Percentiles rank a stretch among this genome's conserved stretches.
Conservation (phyloP, 1,284 basidiomycete species). For the Heterobasidion annosum region DNA sequence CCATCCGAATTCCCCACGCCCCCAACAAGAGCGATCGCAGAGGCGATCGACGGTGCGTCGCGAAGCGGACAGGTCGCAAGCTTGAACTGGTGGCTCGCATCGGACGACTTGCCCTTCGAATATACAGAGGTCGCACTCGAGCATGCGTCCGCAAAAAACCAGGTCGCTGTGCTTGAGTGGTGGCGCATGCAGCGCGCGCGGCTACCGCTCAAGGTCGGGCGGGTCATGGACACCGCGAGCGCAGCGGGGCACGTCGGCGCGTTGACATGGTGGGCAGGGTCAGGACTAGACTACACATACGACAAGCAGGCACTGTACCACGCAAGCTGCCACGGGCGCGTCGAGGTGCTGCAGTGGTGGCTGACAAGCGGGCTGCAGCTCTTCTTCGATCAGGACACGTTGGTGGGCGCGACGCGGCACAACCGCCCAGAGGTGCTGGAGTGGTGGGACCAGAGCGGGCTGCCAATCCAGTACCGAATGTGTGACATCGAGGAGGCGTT, state of each 20-base stretch:
- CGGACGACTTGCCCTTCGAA: constrained; percentile 41
- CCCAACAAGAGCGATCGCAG: constrained; percentile 38
- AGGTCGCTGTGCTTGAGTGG: constrained; percentile 68
- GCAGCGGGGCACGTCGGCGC: constrained; percentile 60
- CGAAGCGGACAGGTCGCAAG: constrained; percentile 55
- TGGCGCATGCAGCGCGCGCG: constrained; percentile 41
- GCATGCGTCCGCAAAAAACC: constrained; percentile 65
- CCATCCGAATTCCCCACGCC: constrained; percentile 48
- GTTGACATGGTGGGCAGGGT: constrained; percentile 77
- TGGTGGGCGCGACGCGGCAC: constrained; percentile 70
- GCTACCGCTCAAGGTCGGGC: constrained; percentile 67
- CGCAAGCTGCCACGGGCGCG: constrained; percentile 70
- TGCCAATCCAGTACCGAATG: constrained; percentile 74
- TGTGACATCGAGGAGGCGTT: constrained; percentile 82
- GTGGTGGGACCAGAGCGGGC: constrained; percentile 75
- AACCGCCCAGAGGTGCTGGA: constrained; percentile 74
- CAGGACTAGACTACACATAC: constrained; percentile 66
- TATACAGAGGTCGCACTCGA: constrained; percentile 73
- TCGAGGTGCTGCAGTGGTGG: constrained; percentile 81
- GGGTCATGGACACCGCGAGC: constrained; percentile 74
- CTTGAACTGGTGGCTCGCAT: constrained; percentile 64
- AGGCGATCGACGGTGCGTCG: constrained; percentile 67
- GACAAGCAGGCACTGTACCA: constrained; percentile 67
- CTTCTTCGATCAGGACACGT: constrained; percentile 69
- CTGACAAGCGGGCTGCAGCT: constrained; percentile 63